Percentiles rank a stretch among this genome's conserved stretches.
These are phyloP conservation scores for Gilbertella persicaria DNA, from an alignment of 371 early-diverging fungal genomes.

Conservation along the genomic window DNA sequence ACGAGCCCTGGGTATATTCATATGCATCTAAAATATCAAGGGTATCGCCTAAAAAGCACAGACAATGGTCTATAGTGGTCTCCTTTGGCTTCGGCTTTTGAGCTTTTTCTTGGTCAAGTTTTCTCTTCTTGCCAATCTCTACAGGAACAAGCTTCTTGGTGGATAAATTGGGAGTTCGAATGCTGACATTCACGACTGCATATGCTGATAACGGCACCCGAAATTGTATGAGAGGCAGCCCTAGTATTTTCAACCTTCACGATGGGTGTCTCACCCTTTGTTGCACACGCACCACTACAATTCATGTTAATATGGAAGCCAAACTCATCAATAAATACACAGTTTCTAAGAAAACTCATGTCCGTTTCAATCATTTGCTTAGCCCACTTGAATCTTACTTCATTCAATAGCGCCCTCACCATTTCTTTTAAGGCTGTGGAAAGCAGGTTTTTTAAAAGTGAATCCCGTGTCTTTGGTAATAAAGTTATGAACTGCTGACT, in stretches of 20 bases:
- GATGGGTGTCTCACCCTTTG: not conserved
- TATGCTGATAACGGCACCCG: not conserved
- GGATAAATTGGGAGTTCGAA: not conserved
- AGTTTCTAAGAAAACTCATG: conserved; percentile 1
- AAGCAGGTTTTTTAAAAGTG: not conserved
- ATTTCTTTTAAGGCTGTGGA: not conserved
- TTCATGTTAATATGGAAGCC: conserved; percentile 13
- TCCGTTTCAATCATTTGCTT: conserved; percentile 1
- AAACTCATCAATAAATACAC: conserved; percentile 1
- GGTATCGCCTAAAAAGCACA: conserved; percentile 4
- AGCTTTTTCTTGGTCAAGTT: conserved; percentile 1
- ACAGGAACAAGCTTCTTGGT: not conserved
- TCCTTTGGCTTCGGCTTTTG: conserved; percentile 1
- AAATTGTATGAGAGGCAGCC: conserved; percentile 1
- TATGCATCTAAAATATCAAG: conserved; percentile 2
- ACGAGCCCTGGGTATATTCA: conserved; percentile 9
- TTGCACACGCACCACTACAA: not conserved
- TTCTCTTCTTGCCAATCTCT: not conserved
- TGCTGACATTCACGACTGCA: conserved; percentile 3
- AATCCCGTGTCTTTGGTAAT: not conserved
- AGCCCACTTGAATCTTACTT: conserved; percentile 3
- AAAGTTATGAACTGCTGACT: not conserved
- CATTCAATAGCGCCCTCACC: conserved; percentile 2
- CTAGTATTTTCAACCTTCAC: not conserved
- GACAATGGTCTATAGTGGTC: conserved; percentile 3